These are phyloP conservation scores for Spongospora subterranea DNA, from an alignment of 208 protist genomes.

Conservation along the genomic window DNA sequence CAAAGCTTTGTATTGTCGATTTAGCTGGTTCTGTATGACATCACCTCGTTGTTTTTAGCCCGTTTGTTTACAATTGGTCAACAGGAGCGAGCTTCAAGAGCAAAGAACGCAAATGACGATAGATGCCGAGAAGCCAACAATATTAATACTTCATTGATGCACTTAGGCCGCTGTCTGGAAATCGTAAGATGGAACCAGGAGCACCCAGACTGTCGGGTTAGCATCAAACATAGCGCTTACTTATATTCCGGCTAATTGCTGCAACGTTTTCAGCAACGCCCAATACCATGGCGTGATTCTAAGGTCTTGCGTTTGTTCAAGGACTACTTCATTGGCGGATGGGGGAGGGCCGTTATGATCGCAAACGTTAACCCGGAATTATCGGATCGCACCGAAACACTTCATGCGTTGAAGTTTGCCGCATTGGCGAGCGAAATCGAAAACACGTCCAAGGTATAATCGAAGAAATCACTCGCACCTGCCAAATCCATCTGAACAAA, in stretches of 20 bases:
- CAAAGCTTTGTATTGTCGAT: constrained; percentile 43
- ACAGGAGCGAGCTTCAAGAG: constrained; percentile 2
- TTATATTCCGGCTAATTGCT: not conserved
- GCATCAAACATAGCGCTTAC: not conserved
- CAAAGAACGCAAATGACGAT: not conserved
- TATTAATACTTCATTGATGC: constrained; percentile 50
- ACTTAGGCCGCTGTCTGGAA: constrained; percentile 31
- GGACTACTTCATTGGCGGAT: constrained; percentile 29
- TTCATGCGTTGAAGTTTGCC: constrained; percentile 44
- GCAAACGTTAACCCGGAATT: constrained; percentile 34
- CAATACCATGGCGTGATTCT: not conserved
- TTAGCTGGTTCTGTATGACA: constrained; percentile 8
- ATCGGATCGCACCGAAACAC: not conserved
- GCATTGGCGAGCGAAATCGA: constrained; percentile 35
- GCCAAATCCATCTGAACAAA: too few species aligned
- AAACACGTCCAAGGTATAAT: not conserved
- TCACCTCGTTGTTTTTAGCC: not conserved
- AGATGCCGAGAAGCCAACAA: constrained; percentile 36
- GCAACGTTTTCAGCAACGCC: not conserved
- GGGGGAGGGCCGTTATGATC: constrained; percentile 29
- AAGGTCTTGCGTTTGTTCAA: constrained; percentile 39
- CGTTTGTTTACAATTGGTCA: not conserved
- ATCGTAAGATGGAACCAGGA: not conserved
- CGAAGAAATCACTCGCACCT: too few species aligned
- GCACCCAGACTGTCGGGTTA: not conserved